phyloP scores from a whole-genome alignment of 2,329 filamentous ascomycete species.

The Colletotrichum sp. region DNA sequence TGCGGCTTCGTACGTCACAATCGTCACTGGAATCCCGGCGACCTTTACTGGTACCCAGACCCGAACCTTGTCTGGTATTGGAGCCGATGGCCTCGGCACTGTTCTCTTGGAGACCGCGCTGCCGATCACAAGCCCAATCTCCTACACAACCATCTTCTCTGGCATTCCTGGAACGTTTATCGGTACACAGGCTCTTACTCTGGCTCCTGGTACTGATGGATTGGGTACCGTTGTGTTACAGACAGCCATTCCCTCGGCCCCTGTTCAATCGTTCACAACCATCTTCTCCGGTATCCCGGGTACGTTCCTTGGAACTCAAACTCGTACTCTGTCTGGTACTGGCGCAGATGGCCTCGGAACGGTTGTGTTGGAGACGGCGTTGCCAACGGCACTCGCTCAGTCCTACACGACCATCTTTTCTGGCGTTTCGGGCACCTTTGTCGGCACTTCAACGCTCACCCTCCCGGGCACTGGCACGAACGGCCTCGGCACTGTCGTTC shows the following conservation, averaged over 20 bases:
- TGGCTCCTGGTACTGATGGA: background rate
- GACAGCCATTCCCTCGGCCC: background rate
- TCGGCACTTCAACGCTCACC: background rate
- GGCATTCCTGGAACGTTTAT: background rate
- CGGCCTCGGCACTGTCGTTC: background rate
- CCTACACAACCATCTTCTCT: background rate
- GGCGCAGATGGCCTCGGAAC: background rate
- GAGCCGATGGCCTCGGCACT: background rate
- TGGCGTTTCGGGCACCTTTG: background rate
- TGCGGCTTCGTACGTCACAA: background rate
- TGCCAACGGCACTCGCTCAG: background rate
- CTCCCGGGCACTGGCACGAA: background rate
- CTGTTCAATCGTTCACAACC: background rate
- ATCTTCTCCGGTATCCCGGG: background rate
- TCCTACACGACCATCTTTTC: background rate
- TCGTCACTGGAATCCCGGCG: background rate
- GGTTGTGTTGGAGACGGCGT: background rate
- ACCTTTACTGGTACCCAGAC: background rate
- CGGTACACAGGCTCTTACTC: background rate
- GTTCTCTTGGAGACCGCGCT: slow-evolving; percentile 1
- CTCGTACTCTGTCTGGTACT: background rate
- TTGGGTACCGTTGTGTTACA: background rate
- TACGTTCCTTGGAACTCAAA: background rate
- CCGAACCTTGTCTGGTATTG: background rate
- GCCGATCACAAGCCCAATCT: background rate